phyloP scores from a whole-genome alignment of 108 stramenopile species.

The Conticribra guillardii region DNA sequence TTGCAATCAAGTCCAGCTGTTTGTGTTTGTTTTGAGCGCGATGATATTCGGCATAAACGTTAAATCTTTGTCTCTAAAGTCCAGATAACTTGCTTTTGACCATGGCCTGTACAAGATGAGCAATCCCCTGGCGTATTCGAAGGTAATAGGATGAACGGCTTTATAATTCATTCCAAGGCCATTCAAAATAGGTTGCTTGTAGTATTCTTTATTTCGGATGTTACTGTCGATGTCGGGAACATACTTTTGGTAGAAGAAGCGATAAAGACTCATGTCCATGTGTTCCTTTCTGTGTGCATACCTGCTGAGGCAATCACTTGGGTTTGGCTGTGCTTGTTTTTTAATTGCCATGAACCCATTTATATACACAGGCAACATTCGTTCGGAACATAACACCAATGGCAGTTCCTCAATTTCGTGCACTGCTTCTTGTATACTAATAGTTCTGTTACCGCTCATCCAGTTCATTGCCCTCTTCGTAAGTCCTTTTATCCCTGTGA shows the following conservation, averaged over 20 bases:
- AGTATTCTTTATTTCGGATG: background rate
- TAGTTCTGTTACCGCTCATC: constrained; percentile 3
- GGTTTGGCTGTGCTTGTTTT: background rate
- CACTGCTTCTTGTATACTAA: constrained; percentile 8
- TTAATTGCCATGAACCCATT: background rate
- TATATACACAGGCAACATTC: background rate
- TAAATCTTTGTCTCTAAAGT: background rate
- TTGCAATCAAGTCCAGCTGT: too few relatives aligned
- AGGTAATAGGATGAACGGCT: constrained; percentile 12
- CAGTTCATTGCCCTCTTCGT: constrained; percentile 4
- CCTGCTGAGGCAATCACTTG: too few relatives aligned
- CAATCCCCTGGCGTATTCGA: constrained; percentile 21
- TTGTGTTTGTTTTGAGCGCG: too few relatives aligned
- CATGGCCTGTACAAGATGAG: constrained; percentile 22
- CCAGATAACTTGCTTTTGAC: background rate
- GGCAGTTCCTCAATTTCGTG: background rate
- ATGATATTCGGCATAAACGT: background rate
- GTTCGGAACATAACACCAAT: background rate
- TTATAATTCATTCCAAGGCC: constrained; percentile 8
- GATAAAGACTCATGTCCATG: too few relatives aligned
- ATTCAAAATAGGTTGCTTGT: constrained; percentile 5
- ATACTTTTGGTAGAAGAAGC: too few relatives aligned
- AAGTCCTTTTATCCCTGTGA: background rate
- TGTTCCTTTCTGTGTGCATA: too few relatives aligned
- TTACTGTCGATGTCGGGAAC: too few relatives aligned